Conservation (phyloP, 352 stramenopile genomes). For the Phytopythium boreale region DNA sequence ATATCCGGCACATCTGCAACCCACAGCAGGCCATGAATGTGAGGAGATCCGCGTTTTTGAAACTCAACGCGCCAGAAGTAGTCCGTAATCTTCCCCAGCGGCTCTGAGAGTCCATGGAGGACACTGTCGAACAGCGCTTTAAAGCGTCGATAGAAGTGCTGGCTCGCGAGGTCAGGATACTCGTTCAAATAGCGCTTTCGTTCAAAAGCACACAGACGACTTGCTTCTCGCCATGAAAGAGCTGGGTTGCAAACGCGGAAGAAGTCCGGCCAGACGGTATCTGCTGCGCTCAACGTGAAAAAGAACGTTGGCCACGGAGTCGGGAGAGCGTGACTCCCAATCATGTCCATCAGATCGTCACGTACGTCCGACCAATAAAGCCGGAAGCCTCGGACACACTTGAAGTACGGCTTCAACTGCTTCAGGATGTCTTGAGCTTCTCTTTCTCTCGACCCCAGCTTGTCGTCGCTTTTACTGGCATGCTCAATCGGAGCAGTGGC, state of each 20-base stretch:
- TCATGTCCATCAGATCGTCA: constrained; percentile 17
- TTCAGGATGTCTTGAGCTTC: not conserved
- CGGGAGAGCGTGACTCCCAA: constrained; percentile 10
- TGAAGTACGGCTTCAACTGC: constrained; percentile 5
- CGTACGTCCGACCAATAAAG: constrained; percentile 8
- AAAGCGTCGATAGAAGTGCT: constrained; percentile 20
- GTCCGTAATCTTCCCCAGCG: constrained; percentile 19
- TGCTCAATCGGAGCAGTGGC: no score
- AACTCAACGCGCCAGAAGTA: constrained; percentile 27
- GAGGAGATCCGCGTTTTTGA: constrained; percentile 19
- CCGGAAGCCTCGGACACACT: constrained; percentile 1
- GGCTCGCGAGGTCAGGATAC: constrained; percentile 17
- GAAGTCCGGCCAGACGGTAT: constrained; percentile 28
- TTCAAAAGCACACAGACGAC: not conserved
- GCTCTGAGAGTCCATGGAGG: not conserved
- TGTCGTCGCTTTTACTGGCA: no score
- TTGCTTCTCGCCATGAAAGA: constrained; percentile 1
- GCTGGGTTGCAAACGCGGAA: constrained; percentile 13
- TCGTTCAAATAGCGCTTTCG: constrained; percentile 11
- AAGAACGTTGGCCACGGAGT: constrained; percentile 15
- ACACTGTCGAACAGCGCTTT: constrained; percentile 18
- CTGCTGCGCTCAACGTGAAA: constrained; percentile 26
- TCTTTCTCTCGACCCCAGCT: not conserved
- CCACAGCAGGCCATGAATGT: constrained; percentile 21
- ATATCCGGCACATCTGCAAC: constrained; percentile 18